Base-by-base conservation (phyloP, 371 early-diverging fungal species). In the Lichtheimia ornata region DNA sequence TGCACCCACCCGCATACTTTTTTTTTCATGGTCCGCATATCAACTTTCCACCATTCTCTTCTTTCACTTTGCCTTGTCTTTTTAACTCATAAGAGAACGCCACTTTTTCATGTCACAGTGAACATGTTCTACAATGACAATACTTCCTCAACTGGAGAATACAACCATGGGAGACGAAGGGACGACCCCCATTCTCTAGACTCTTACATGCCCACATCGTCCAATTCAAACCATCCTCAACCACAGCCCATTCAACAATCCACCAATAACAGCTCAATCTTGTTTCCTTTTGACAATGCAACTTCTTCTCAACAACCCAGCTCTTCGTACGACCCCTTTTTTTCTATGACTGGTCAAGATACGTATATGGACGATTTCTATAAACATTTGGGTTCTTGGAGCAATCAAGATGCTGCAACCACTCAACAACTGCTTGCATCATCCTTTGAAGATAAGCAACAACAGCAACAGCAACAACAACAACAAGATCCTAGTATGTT, bases 271-370 rank as follows among this genome's bases (percentile, higher is more conserved):
- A 25, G 28, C 24, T 42, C 57, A 45, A n/a, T 56, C 17, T 56
- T 18, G 20, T 52, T 52, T 50, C 49, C 25, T 24, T 30, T 14
- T 42, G 35, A 55, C 42, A 25, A 56, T 42, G 5, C 43, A 28
- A 25, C 45, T 13, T n/a, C 5, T 5, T 15, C 40, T 13, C 60
- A 59, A 20, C n/a, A 43, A 20, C 35, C 47, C 17, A 42, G 51
- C 43, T 59, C 52, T 51, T 59, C 60, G 12, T 52, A 59, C 51
- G 52, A 59, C 47, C 40, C 60, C 41, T 43, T 59, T 22, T 27
- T 59, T n/a, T 42, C 57, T 28, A 27, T 56, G 25, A 27, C 57
- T 45, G 45, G 57, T 56, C 57, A 56, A 56, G 57, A 56, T 47
- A 47, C 22, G 5, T 47, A 47, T 22, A 47, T 47, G 47, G 22